Percentiles rank a stretch among this genome's conserved stretches.
phyloP scores from a whole-genome alignment of 305 asterid genomes.

The Petunia hybrid region DNA sequence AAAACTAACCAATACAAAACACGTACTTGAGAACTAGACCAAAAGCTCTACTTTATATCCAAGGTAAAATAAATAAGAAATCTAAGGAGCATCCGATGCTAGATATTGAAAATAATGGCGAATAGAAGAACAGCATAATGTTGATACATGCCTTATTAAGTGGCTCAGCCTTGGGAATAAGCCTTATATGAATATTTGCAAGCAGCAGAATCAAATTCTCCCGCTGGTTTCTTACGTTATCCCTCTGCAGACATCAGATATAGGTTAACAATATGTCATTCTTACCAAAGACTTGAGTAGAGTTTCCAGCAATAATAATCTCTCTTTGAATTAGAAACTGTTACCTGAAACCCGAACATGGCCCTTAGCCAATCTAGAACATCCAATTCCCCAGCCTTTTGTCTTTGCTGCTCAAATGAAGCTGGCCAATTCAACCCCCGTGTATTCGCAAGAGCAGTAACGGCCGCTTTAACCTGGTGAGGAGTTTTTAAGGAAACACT shows the following conservation, averaged over 20 bases:
- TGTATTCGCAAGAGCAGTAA: conserved; percentile 71
- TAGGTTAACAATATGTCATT: conserved; percentile 33
- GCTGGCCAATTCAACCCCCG: conserved; percentile 85
- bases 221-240: conserved; percentile 94
- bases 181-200: conserved; percentile 91
- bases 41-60: conserved; percentile 22
- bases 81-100: conserved; percentile 33
- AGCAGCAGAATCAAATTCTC: conserved; percentile 90
- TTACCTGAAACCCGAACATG: conserved; percentile 98
- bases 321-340: conserved; percentile 44
- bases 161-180: conserved; percentile 89
- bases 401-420: conserved; percentile 80
- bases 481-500: background rate
- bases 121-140: conserved; percentile 29
- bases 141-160: conserved; percentile 65
- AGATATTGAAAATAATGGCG: conserved; percentile 27
- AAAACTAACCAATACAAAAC: background rate
- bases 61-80: conserved; percentile 33
- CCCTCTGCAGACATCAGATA: conserved; percentile 68
- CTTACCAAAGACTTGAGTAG: conserved; percentile 35
- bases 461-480: conserved; percentile 90
- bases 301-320: conserved; percentile 24
- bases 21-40: background rate
- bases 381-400: conserved; percentile 85
- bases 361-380: conserved; percentile 98